Evolutionary conservation across 148 eudicot species (phyloP), one percentile per base, ranked within the genome.

Genomic region (Camellia sinensis): DNA sequence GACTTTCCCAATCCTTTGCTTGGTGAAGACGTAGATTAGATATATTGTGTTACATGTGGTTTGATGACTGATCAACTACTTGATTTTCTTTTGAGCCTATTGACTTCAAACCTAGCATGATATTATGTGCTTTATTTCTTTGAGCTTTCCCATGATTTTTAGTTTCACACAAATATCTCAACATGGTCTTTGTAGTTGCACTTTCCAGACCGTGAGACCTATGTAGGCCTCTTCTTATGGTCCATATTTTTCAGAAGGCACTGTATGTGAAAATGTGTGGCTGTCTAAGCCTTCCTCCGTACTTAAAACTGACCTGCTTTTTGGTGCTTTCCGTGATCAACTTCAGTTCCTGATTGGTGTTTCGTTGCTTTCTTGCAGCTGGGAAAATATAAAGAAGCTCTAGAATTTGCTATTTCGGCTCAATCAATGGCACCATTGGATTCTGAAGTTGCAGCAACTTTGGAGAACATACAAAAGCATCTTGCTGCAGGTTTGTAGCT

Each of bases 361-460:
- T 60, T 48, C 48, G 43, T 44, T 88, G 87, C 86, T 61, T 43
- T 81, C 70, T 59, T 86, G 87, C 90, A 96, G 99, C 79, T 92
- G 84, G 94, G 89, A 40, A 97, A 92, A 85, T 89, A 88, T 86
- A 87, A 85, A 87, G 99, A 91, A 87, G 99, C 98, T 64, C 84
- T 92, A 79, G 97, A 91, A 69, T 97, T 89, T 86, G 97, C 95
- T 78, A 86, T 84, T 88, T 97, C 97, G 15, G 94, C 95, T 77
- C 91, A 88, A 70, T 83, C 86, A 79, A 44, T 91, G 81, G 95
- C 88, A 76, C 95, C 95, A 40, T 91, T 87, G 6, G 83, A 87
- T 83, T 75, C 82, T 79, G 97, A 92, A 84, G 91, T 91, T 53
- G 75, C 85, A 53, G 95, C 88, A 76, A 94, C 85, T 80, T 84